phyloP scores from a whole-genome alignment of 805 yeast species.

The Pichia gijzeniarum region DNA sequence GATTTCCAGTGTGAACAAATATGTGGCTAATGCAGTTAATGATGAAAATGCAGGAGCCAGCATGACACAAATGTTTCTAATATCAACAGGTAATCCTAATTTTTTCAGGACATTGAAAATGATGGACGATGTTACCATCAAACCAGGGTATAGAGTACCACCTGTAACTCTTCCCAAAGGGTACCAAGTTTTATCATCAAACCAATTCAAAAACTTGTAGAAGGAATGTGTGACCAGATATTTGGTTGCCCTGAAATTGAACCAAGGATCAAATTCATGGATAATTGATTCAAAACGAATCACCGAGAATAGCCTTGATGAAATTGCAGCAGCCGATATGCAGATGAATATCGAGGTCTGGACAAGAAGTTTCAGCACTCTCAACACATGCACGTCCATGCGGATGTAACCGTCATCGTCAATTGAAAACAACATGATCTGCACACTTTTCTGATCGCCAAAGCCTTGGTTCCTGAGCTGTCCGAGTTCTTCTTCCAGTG shows the following conservation, averaged over 20 bases:
- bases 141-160: slow-evolving; percentile 95
- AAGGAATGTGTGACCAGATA: slow-evolving; percentile 77
- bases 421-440: slow-evolving; percentile 11
- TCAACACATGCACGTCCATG: slow-evolving; percentile 19
- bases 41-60: slow-evolving; percentile 97
- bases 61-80: slow-evolving; percentile 91
- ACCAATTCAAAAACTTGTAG: slow-evolving; percentile 94
- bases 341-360: slow-evolving; percentile 63
- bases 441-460: too few species aligned
- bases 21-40: slow-evolving; percentile 84
- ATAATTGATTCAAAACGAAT: slow-evolving; percentile 92
- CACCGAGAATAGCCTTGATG: slow-evolving; percentile 92
- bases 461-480: too few species aligned
- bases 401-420: slow-evolving; percentile 26
- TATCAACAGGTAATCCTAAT: slow-evolving; percentile 79
- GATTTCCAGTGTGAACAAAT: slow-evolving; percentile 81
- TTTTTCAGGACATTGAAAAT: slow-evolving; percentile 68
- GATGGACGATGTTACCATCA: slow-evolving; percentile 95
- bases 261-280: slow-evolving; percentile 97
- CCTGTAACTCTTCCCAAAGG: slow-evolving; percentile 99
- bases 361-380: slow-evolving; percentile 36
- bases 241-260: slow-evolving; percentile 94
- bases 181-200: slow-evolving; percentile 98
- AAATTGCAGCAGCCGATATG: slow-evolving; percentile 85
- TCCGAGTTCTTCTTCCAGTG: too few species aligned